Evolutionary conservation across 768 basidiomycete genomes (phyloP).

Genomic region (Boletus sensibilis): DNA sequence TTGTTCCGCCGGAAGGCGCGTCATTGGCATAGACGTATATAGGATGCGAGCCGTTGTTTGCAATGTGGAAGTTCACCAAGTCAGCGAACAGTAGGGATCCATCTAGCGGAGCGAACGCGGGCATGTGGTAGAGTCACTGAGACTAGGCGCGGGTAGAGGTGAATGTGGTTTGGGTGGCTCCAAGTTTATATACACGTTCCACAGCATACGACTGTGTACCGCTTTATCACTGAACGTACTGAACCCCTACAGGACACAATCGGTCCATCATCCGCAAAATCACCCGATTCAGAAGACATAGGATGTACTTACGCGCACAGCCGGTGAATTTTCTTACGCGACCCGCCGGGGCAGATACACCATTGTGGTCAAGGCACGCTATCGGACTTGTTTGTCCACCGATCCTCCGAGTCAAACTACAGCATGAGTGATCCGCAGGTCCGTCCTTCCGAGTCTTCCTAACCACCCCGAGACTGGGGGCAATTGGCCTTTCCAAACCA

Average conservation of each 20-base stretch:
- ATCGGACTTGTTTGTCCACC: not conserved
- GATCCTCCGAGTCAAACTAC: not conserved
- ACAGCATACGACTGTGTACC: not conserved
- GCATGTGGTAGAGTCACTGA: not conserved
- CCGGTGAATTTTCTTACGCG: not conserved
- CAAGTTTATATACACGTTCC: not conserved
- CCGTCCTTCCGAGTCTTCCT: not conserved
- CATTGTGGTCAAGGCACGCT: not conserved
- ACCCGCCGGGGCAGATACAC: not conserved
- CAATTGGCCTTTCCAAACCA: no score
- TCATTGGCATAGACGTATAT: conserved; percentile 18
- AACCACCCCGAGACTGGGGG: not conserved
- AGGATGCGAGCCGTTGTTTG: conserved; percentile 13
- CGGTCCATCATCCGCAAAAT: not conserved
- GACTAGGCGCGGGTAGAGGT: not conserved
- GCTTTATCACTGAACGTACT: not conserved
- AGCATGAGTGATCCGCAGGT: not conserved
- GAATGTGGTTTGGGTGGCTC: not conserved
- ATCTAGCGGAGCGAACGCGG: conserved; percentile 18
- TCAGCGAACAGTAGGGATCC: conserved; percentile 20
- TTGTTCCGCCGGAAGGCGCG: conserved; percentile 2
- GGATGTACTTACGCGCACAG: no score
- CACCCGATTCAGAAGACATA: no score
- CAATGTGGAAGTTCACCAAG: conserved; percentile 24
- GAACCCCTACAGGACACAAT: not conserved